phyloP scores from a whole-genome alignment of 163 green algal species.

The Chlorella variabilis region DNA sequence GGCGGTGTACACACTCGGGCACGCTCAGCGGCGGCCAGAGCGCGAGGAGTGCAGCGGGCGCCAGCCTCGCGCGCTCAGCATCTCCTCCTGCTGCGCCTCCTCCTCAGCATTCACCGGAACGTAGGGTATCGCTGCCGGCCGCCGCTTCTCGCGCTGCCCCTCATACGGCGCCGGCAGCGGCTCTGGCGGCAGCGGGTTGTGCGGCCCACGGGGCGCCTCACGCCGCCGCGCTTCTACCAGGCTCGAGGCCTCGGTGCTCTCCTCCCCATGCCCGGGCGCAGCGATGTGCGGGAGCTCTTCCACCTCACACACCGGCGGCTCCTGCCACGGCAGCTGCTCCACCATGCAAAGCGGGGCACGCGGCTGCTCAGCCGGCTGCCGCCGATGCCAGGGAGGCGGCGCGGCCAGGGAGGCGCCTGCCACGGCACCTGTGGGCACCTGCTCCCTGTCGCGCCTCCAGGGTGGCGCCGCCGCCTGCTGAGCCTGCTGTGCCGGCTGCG shows the following conservation, averaged over 20 bases:
- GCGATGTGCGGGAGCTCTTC: not conserved
- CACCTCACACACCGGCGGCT: too few relatives aligned
- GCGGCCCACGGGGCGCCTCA: not conserved
- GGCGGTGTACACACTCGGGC: too few relatives aligned
- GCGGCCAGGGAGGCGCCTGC: not conserved
- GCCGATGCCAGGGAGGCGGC: not conserved
- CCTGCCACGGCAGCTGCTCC: not conserved
- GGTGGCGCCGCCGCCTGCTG: too few relatives aligned
- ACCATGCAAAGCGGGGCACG: not conserved
- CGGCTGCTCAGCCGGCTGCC: too few relatives aligned
- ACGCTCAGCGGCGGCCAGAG: too few relatives aligned
- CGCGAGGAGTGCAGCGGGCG: not conserved
- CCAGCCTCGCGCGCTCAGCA: constrained; percentile 2
- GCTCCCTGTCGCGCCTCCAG: too few relatives aligned
- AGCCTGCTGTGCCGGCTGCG: too few relatives aligned
- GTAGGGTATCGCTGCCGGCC: not conserved
- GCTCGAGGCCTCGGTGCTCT: not conserved
- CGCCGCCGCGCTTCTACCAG: not conserved
- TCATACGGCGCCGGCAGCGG: too few relatives aligned
- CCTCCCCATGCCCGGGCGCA: not conserved
- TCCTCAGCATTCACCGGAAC: not conserved
- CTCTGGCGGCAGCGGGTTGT: not conserved
- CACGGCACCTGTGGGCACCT: not conserved
- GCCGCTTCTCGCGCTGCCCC: too few relatives aligned
- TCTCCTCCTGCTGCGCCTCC: not conserved